Percentiles rank a stretch among this genome's conserved stretches.
Conservation (phyloP, 148 eudicot genomes). For the Dysphania ambrosioides region DNA sequence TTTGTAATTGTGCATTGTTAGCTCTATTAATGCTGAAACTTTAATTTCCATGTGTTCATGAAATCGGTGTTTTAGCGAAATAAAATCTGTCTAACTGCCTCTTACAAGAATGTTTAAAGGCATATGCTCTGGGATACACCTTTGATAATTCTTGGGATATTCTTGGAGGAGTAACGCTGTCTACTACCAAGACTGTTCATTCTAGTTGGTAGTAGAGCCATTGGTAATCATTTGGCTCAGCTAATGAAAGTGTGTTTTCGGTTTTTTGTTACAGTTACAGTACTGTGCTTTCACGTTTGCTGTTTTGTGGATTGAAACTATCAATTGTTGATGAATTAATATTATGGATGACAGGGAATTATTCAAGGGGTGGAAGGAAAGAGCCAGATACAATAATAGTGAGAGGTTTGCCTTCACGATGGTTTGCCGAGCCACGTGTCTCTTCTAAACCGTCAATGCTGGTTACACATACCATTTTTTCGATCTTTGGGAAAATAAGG, state of each 20-base stretch:
- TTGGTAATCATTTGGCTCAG: neutral
- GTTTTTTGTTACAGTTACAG: neutral
- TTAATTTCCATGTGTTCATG: too few species aligned
- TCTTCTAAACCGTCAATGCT: slow-evolving; percentile 89
- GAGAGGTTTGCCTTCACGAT: slow-evolving; percentile 83
- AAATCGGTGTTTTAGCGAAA: too few species aligned
- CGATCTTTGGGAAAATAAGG: slow-evolving; percentile 86
- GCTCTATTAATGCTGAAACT: too few species aligned
- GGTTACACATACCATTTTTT: slow-evolving; percentile 82
- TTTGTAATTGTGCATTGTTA: too few species aligned
- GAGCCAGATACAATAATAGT: slow-evolving; percentile 78
- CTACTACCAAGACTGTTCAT: neutral
- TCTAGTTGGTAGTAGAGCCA: neutral
- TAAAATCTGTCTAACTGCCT: too few species aligned
- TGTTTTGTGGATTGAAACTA: neutral
- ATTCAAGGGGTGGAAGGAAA: slow-evolving; percentile 50
- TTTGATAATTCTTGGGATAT: too few species aligned
- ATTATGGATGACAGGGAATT: slow-evolving; percentile 32
- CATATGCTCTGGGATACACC: too few species aligned
- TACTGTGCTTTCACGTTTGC: neutral
- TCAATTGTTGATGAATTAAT: neutral
- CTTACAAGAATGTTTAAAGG: too few species aligned
- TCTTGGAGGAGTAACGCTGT: too few species aligned
- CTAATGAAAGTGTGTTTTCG: neutral
- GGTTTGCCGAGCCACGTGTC: slow-evolving; percentile 93